A percentile compares a stretch with the other conserved stretches of the same genome.
Evolutionary conservation across 169 alveolate species (phyloP).

Genomic region (Plasmodium malariae): DNA sequence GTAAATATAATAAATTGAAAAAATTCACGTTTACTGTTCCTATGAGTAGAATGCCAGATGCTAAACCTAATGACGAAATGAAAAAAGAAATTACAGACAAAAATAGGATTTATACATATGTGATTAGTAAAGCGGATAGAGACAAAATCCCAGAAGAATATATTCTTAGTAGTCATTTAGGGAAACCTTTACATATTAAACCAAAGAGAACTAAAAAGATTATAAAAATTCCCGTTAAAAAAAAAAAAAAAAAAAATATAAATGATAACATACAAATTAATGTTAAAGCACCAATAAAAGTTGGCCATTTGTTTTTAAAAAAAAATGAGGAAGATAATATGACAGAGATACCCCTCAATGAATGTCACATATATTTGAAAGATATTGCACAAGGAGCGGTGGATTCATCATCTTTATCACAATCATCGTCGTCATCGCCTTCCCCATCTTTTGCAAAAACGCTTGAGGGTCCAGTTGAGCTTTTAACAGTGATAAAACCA

Average conservation of each 20-base stretch:
- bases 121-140: background rate
- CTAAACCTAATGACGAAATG: slow-evolving; percentile 64
- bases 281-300: slow-evolving; percentile 12
- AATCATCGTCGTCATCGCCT: too few relatives aligned
- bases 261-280: background rate
- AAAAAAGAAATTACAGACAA: slow-evolving; percentile 4
- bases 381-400: background rate
- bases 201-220: slow-evolving; percentile 38
- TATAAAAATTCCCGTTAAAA: slow-evolving; percentile 45
- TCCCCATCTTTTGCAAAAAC: background rate
- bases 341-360: background rate
- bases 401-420: too few relatives aligned
- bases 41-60: slow-evolving; percentile 34
- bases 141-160: background rate
- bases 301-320: background rate
- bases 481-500: slow-evolving; percentile 11
- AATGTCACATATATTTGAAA: slow-evolving; percentile 37
- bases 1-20: slow-evolving; percentile 1
- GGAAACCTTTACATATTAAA: background rate
- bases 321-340: background rate
- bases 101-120: slow-evolving; percentile 30
- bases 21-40: slow-evolving; percentile 20
- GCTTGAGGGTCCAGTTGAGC: background rate
- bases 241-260: slow-evolving; percentile 10
- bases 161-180: background rate